Evolutionary conservation across 2,329 filamentous ascomycete genomes (phyloP).

Genomic region (Ascochyta lentis): DNA sequence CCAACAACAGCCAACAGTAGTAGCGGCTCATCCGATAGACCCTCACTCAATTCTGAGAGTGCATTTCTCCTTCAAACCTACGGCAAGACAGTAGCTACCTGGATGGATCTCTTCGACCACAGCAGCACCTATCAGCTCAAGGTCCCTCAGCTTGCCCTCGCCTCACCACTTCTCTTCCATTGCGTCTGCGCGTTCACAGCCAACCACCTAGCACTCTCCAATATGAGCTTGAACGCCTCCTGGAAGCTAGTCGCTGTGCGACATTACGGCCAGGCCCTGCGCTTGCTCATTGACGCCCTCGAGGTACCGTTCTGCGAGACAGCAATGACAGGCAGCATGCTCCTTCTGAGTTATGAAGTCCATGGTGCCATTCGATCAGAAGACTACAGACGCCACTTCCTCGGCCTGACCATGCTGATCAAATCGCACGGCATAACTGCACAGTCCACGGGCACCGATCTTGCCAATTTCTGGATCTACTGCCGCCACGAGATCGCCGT

Average conservation of each 20-base stretch:
- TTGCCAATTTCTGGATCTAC: conserved; percentile 48
- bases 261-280: conserved; percentile 42
- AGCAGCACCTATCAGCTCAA: conserved; percentile 39
- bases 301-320: conserved; percentile 36
- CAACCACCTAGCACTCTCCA: conserved; percentile 41
- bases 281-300: conserved; percentile 38
- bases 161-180: conserved; percentile 42
- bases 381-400: conserved; percentile 40
- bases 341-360: conserved; percentile 45
- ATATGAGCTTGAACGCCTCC: conserved; percentile 29
- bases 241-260: conserved; percentile 40
- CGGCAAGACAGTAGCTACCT: conserved; percentile 41
- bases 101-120: conserved; percentile 47
- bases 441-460: conserved; percentile 35
- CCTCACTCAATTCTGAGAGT: conserved; percentile 36
- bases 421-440: conserved; percentile 39
- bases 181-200: conserved; percentile 46
- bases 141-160: conserved; percentile 36
- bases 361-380: conserved; percentile 36
- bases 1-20: conserved; percentile 9
- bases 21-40: conserved; percentile 8
- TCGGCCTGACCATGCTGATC: conserved; percentile 40
- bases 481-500: conserved; percentile 43
- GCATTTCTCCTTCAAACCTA: conserved; percentile 44
- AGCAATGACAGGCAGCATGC: conserved; percentile 42